Conservation (phyloP, 139 green algal genomes). For the Micromonas commoda region DNA sequence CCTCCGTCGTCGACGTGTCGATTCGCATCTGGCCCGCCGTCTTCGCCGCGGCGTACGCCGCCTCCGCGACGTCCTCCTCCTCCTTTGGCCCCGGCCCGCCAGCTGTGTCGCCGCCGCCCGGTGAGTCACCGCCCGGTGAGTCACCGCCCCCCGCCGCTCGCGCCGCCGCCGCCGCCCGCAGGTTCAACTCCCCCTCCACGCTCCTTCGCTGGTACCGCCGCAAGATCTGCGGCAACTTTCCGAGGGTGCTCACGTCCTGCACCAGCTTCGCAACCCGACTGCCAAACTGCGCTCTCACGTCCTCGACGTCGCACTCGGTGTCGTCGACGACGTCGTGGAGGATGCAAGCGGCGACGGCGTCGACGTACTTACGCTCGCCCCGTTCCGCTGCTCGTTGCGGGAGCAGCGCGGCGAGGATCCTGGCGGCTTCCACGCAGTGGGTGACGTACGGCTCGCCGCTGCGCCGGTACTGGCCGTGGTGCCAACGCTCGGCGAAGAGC, state of each 20-base stretch:
- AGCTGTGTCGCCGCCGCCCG: too few species aligned
- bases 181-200: background rate
- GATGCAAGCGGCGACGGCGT: constrained; percentile 72
- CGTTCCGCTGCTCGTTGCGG: constrained; percentile 18
- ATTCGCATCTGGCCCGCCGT: too few species aligned
- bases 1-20: constrained; percentile 8
- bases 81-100: too few species aligned
- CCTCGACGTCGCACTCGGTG: constrained; percentile 45
- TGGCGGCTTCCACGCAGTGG: constrained; percentile 87
- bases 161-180: background rate
- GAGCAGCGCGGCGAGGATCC: constrained; percentile 66
- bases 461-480: constrained; percentile 69
- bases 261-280: background rate
- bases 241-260: background rate
- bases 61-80: too few species aligned
- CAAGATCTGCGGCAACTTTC: background rate
- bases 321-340: constrained; percentile 95
- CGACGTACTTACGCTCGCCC: background rate
- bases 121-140: too few species aligned
- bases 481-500: constrained; percentile 71
- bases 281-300: constrained; percentile 62
- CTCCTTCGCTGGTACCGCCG: background rate
- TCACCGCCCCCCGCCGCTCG: background rate
- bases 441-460: constrained; percentile 84
- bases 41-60: too few species aligned